Evolutionary conservation across 148 eudicot genomes (phyloP), one percentile per base, ranked within the genome.

Genomic region (Fallopia convolvulus): DNA sequence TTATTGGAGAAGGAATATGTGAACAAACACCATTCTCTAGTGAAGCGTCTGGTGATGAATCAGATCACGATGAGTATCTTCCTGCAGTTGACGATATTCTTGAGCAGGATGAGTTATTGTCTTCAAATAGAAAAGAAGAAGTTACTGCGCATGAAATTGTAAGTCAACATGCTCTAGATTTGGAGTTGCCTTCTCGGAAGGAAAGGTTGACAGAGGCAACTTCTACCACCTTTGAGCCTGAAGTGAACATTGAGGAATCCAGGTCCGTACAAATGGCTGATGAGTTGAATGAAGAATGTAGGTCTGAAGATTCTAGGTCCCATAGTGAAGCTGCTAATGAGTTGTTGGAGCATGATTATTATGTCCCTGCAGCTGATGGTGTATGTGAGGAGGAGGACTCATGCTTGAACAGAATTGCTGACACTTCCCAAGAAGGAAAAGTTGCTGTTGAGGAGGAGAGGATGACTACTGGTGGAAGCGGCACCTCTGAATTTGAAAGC

Each of bases 401-500:
- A 55, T 55, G 60, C 60, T 55, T 58, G 3, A 58, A 58, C 32
- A 58, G 32, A 58, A 58, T 20, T 30, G 39, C 39, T 63, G 72
- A 68, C 36, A 11, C 70, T 30, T 8, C 72, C 21, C 44, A 68
- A 68, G 72, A 68, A 33, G 72, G 17, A 30, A 65, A 36, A 68
- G 72, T 39, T 68, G 20, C 1, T 68, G 72, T 17, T 39, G 11
- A 36, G 44, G 18, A 17, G 72, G 72, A 68, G 21, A 39, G 44
- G 72, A 14, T 68, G 72, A 39, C 72, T 11, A 68, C 46, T 36
- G 44, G 20, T 77, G 65, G 79, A 81, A 58, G 80, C 79, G 66
- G 81, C 74, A 71, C 82, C 47, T 83, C 80, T 40, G 82, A 85
- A 65, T 74, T 72, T 75, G 33, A 81, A 44, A 75, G 52, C 33